These are phyloP conservation scores for Talaromyces sp. DNA, from an alignment of 2,329 filamentous ascomycete genomes.

Conservation along the genomic window DNA sequence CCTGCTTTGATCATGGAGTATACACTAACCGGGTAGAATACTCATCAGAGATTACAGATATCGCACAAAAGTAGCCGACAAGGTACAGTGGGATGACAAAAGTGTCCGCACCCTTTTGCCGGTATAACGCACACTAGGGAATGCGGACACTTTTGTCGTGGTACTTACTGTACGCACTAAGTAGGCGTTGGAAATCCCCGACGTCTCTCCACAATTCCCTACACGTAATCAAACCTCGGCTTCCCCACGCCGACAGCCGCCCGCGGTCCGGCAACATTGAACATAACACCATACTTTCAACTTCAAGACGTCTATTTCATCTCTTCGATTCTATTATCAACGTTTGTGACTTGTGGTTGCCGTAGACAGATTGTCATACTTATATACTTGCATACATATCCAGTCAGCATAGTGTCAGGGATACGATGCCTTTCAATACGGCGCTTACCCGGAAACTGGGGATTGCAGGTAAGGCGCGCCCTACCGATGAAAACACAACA, in stretches of 20 bases:
- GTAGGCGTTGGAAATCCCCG: neutral
- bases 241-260: constrained; percentile 6
- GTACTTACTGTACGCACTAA: too few species aligned
- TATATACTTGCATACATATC: neutral
- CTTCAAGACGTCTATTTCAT: neutral
- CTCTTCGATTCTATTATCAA: neutral
- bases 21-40: too few species aligned
- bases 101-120: too few species aligned
- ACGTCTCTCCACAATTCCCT: neutral
- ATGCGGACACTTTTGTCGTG: too few species aligned
- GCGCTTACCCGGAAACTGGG: constrained; percentile 61
- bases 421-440: constrained; percentile 62
- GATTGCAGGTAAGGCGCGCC: constrained; percentile 39
- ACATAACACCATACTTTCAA: neutral
- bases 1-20: too few species aligned
- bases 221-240: constrained; percentile 3
- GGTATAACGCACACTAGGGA: too few species aligned
- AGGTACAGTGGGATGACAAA: too few species aligned
- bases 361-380: neutral
- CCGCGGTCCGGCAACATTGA: neutral
- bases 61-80: neutral
- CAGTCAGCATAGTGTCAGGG: neutral
- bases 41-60: neutral
- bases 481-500: neutral
- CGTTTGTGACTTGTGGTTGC: neutral